Percentiles rank a stretch among this genome's conserved stretches.
These are phyloP conservation scores for Petunia hybrid DNA, from an alignment of 305 asterid species.

Conservation along the genomic window DNA sequence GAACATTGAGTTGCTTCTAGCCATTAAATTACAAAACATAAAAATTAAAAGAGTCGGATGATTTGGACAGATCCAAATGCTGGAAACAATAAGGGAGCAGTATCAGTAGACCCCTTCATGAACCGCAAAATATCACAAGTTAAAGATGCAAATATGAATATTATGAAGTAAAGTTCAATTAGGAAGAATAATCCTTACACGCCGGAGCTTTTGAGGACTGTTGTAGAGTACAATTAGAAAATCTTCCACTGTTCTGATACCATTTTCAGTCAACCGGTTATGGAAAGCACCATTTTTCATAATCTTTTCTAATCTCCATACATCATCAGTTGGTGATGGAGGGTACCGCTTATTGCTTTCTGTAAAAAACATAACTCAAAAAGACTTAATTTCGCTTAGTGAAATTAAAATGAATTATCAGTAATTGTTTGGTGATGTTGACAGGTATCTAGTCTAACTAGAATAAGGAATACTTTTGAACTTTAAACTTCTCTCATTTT, in stretches of 20 bases:
- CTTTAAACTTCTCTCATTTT: no score
- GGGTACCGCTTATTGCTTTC: slow-evolving; percentile 98
- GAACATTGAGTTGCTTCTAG: background rate
- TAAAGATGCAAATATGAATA: background rate
- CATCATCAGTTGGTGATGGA: slow-evolving; percentile 82
- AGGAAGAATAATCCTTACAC: slow-evolving; percentile 46
- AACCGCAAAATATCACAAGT: background rate
- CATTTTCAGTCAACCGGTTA: slow-evolving; percentile 70
- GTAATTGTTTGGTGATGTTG: no score
- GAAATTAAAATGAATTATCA: background rate
- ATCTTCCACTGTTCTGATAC: slow-evolving; percentile 75
- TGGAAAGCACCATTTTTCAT: slow-evolving; percentile 82
- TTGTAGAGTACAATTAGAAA: slow-evolving; percentile 58
- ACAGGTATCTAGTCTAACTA: no score
- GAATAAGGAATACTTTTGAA: no score
- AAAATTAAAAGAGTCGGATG: background rate
- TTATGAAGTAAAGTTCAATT: background rate
- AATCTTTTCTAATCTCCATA: slow-evolving; percentile 92
- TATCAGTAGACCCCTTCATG: background rate
- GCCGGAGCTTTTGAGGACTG: slow-evolving; percentile 69
- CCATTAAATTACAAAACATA: background rate
- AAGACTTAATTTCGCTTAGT: background rate
- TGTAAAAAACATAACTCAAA: slow-evolving; percentile 30
- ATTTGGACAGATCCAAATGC: background rate
- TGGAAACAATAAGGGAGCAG: background rate